Evolutionary conservation across 257 asterid genomes (phyloP).

Genomic region (Thymus mandschuricus): DNA sequence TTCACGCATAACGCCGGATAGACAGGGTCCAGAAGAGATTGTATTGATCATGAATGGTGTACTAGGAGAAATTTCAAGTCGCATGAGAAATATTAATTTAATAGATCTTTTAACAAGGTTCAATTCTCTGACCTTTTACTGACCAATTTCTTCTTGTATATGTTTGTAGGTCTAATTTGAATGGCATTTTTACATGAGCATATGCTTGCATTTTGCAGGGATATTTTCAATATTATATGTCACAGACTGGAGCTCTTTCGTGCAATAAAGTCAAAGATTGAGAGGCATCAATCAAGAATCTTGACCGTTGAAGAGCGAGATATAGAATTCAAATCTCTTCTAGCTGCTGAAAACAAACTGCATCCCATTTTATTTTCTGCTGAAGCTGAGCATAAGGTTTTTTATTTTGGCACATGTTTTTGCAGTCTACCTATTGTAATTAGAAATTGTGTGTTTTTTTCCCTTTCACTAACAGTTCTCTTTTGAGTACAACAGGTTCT

Average conservation of each 20-base stretch:
- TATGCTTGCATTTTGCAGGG: slow-evolving; percentile 63
- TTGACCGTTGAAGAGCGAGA: slow-evolving; percentile 77
- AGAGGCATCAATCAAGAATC: slow-evolving; percentile 51
- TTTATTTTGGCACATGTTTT: slow-evolving; percentile 30
- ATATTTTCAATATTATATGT: slow-evolving; percentile 60
- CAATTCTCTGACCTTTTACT: slow-evolving; percentile 28
- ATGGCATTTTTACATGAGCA: slow-evolving; percentile 28
- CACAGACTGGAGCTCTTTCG: slow-evolving; percentile 82
- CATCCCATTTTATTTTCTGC: slow-evolving; percentile 93
- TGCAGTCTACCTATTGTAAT: slow-evolving; percentile 10
- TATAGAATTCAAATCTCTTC: slow-evolving; percentile 59
- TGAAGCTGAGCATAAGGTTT: slow-evolving; percentile 98
- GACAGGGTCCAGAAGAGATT: slow-evolving; percentile 92
- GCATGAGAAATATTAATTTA: slow-evolving; percentile 78
- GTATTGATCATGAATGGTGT: slow-evolving; percentile 82
- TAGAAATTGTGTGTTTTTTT: slow-evolving; percentile 28
- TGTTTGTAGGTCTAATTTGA: slow-evolving; percentile 25
- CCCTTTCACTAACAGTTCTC: slow-evolving; percentile 24
- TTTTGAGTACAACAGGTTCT: slow-evolving; percentile 72
- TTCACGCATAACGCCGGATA: slow-evolving; percentile 87
- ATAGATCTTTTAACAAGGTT: slow-evolving; percentile 94
- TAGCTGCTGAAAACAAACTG: slow-evolving; percentile 85
- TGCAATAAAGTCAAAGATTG: slow-evolving; percentile 61
- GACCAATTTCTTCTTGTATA: slow-evolving; percentile 31
- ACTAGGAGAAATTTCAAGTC: slow-evolving; percentile 82